Conservation (phyloP, 1,284 basidiomycete genomes). For the Marasmius fiardii region DNA sequence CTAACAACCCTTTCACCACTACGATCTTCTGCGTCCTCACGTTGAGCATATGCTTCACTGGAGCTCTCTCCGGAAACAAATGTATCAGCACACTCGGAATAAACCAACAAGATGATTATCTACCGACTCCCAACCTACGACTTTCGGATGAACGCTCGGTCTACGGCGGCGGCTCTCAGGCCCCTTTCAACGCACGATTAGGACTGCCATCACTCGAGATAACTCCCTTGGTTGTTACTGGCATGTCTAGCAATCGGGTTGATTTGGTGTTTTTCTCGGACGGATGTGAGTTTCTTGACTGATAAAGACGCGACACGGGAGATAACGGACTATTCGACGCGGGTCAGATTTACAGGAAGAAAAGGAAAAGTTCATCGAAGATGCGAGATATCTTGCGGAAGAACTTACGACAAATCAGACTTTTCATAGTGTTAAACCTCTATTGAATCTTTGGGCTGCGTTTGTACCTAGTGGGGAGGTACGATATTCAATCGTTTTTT, state of each 20-base stretch:
- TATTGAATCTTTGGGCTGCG: constrained; percentile 82
- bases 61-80: too few relatives aligned
- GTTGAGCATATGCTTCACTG: too few relatives aligned
- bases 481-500: background rate
- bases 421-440: constrained; percentile 70
- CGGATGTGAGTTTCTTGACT: constrained; percentile 61
- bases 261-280: constrained; percentile 82
- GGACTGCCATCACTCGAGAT: constrained; percentile 48
- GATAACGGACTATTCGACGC: constrained; percentile 3
- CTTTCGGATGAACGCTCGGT: background rate
- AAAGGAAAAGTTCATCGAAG: constrained; percentile 62
- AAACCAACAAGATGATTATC: background rate
- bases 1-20: background rate
- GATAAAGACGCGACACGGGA: too few relatives aligned
- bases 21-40: background rate
- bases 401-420: constrained; percentile 76
- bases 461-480: constrained; percentile 75
- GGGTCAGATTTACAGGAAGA: constrained; percentile 41
- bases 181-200: background rate
- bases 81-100: too few relatives aligned
- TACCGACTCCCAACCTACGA: background rate
- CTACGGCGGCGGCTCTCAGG: background rate
- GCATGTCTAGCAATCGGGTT: constrained; percentile 60
- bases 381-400: constrained; percentile 62
- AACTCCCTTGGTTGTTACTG: constrained; percentile 58